phyloP scores from a whole-genome alignment of 2,329 filamentous ascomycete genomes.

The Aspergillus brunneoviolaceus region DNA sequence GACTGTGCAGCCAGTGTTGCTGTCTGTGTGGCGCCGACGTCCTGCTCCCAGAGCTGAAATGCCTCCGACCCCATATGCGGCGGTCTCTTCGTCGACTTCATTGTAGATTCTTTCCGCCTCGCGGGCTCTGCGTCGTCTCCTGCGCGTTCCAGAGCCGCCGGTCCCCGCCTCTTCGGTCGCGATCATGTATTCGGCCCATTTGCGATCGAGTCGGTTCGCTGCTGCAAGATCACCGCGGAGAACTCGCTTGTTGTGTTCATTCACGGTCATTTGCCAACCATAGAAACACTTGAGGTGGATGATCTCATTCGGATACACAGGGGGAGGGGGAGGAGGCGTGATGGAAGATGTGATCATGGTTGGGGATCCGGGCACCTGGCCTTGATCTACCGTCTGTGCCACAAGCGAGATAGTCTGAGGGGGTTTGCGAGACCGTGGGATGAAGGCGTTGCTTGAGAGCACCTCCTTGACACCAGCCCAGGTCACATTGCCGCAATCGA shows the following conservation, averaged over 20 bases:
- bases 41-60: slow-evolving; percentile 41
- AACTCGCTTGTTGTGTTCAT: slow-evolving; percentile 88
- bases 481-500: slow-evolving; percentile 87
- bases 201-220: slow-evolving; percentile 77
- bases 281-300: slow-evolving; percentile 92
- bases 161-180: slow-evolving; percentile 79
- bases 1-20: slow-evolving; percentile 58
- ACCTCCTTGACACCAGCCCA: slow-evolving; percentile 91
- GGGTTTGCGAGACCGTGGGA: slow-evolving; percentile 53
- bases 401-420: slow-evolving; percentile 33
- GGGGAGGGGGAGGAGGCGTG: slow-evolving; percentile 25
- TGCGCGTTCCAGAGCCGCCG: slow-evolving; percentile 58
- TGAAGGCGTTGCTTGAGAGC: slow-evolving; percentile 77
- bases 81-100: slow-evolving; percentile 71
- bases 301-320: slow-evolving; percentile 68
- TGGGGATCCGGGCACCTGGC: slow-evolving; percentile 15
- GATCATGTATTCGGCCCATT: slow-evolving; percentile 95
- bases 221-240: slow-evolving; percentile 71
- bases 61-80: slow-evolving; percentile 35
- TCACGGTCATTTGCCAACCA: slow-evolving; percentile 90
- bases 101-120: slow-evolving; percentile 79
- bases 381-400: slow-evolving; percentile 27
- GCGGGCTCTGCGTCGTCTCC: slow-evolving; percentile 72
- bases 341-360: slow-evolving; percentile 26
- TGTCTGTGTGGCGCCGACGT: slow-evolving; percentile 63